Evolutionary conservation across 805 yeast genomes (phyloP), one percentile per base, ranked within the genome.

Genomic region (Peterozyma xylosa): DNA sequence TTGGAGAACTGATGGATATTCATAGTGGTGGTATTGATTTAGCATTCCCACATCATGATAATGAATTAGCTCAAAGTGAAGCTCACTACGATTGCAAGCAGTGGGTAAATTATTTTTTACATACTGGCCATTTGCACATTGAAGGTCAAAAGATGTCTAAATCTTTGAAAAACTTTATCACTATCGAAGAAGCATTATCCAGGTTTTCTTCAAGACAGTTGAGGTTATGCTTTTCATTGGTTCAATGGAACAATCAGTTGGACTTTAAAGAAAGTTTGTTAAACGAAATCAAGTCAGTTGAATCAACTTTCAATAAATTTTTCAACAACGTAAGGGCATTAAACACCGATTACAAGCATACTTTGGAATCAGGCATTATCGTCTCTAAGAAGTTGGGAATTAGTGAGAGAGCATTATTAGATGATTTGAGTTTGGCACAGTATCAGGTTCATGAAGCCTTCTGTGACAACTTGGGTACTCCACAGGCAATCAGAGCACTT

Each of bases 61-160:
- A 93, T 58, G 99, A 93, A 67, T 71, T 93, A 50, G 99, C 99
- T 1, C 99, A 93, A 70, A 76, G 90, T 27, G 99, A 93, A 63
- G 98, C 98, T 6, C 83, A 81, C 62, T 91, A 72, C 62, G 89
- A 86, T 58, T 82, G 86, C 63, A 66, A 78, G 41, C 99, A 93
- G 66, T 93, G 99, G 99, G 87, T 93, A 44, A 91, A 93, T 64
- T 93, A 93, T 61, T 93, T 93, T 67, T 64, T 93, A 63, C 99
- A 93, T 63, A 88, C 95, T 36, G 99, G 99, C 35, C 99, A 93
- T 65, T 74, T 93, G 56, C 99, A 93, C 62, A 93, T 93, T 53
- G 97, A 93, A 64, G 99, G 99, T 16, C 97, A 89, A 66, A 93
- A 93, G 59, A 93, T 93, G 99, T 84, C 95, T 39, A 93, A 93